Percentiles rank a stretch among this genome's conserved stretches.
These are phyloP conservation scores for Erysimum pusillum DNA, from an alignment of 441 rosid genomes.

Conservation along the genomic window DNA sequence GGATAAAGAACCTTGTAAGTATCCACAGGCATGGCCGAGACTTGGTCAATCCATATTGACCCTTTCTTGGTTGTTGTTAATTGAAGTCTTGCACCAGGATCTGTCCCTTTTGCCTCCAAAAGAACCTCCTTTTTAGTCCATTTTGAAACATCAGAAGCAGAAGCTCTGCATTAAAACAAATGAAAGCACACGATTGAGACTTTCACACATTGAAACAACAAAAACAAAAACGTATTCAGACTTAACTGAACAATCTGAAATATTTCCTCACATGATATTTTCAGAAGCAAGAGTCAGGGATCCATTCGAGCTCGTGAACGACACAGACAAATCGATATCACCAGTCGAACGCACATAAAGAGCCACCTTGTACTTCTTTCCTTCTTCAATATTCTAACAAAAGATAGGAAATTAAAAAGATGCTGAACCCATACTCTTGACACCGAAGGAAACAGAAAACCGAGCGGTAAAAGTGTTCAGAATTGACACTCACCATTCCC, in stretches of 20 bases:
- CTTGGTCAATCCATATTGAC: conserved; percentile 90
- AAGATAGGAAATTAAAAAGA: neutral
- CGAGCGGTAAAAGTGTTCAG: neutral
- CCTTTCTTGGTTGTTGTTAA: conserved; percentile 69
- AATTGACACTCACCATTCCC: conserved; percentile 78
- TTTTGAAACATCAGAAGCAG: conserved; percentile 69
- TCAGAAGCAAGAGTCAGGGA: conserved; percentile 63
- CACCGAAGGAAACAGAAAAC: conserved; percentile 2
- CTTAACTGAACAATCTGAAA: conserved; percentile 18
- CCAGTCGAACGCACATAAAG: conserved; percentile 72
- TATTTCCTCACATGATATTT: conserved; percentile 58
- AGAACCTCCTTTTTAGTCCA: conserved; percentile 82
- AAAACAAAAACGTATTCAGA: neutral
- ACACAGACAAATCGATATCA: conserved; percentile 65
- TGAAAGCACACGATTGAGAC: neutral
- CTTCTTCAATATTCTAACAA: conserved; percentile 73
- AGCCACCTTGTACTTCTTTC: conserved; percentile 75
- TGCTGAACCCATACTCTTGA: conserved; percentile 5
- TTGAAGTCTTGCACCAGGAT: conserved; percentile 73
- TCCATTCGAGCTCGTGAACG: conserved; percentile 72
- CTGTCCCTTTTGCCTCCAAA: conserved; percentile 70
- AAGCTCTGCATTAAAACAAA: conserved; percentile 59
- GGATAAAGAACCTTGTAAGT: conserved; percentile 66
- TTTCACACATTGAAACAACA: neutral
- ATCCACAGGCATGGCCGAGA: conserved; percentile 85